Percentiles rank a stretch among this genome's conserved stretches.
Evolutionary conservation across 805 yeast genomes (phyloP).

Genomic region (Metschnikowia henanensis): DNA sequence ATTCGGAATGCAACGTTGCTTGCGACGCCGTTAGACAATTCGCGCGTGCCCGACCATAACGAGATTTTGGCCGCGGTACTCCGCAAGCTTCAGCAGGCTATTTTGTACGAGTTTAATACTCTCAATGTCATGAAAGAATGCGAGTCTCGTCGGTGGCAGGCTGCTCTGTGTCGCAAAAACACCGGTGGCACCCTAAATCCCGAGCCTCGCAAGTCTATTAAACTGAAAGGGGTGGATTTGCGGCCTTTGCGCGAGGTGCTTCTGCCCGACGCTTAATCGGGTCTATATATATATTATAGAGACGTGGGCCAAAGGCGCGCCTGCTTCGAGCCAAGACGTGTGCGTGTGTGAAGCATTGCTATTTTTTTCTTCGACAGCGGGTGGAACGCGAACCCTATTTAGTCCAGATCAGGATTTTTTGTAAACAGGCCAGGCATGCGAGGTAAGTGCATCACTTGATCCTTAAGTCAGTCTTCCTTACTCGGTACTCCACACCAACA

Average conservation of each 20-base stretch:
- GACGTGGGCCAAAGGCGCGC: no score
- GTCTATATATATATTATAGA: no score
- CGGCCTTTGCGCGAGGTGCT: slow-evolving; percentile 7
- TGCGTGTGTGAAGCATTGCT: no score
- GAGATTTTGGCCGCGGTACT: slow-evolving; percentile 12
- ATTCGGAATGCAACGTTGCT: slow-evolving; percentile 7
- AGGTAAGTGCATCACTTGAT: slow-evolving; percentile 2
- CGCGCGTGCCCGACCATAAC: slow-evolving; percentile 7
- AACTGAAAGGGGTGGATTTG: slow-evolving; percentile 8
- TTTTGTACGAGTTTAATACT: slow-evolving; percentile 22
- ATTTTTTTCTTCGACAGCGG: neutral
- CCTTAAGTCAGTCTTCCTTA: neutral
- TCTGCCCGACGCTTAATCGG: neutral
- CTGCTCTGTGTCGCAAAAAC: slow-evolving; percentile 7
- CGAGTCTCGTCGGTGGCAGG: slow-evolving; percentile 9
- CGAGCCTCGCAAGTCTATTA: slow-evolving; percentile 4
- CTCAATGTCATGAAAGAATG: slow-evolving; percentile 22
- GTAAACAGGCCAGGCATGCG: slow-evolving; percentile 15
- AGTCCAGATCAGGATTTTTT: slow-evolving; percentile 14
- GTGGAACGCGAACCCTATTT: slow-evolving; percentile 5
- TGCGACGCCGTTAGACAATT: slow-evolving; percentile 11
- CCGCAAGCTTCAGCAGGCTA: slow-evolving; percentile 16
- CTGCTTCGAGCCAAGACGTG: no score
- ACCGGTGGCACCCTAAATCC: neutral
- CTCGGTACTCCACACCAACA: neutral